Evolutionary conservation across 139 green algal species (phyloP).

Genomic region (Diplosphaera chodatii): DNA sequence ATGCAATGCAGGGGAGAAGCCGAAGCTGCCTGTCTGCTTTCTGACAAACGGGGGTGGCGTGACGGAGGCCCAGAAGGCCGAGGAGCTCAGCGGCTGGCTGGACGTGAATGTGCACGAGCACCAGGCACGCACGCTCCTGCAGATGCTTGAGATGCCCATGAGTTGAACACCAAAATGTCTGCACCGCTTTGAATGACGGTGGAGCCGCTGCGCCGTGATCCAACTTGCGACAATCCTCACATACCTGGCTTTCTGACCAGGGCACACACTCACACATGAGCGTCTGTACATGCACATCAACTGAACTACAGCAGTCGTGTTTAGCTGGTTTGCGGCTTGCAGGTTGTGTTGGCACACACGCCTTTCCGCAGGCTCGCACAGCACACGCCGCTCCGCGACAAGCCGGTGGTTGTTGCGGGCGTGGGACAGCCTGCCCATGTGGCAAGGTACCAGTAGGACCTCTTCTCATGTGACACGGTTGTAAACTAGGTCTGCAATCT

Average conservation of each 20-base stretch:
- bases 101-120: conserved; percentile 39
- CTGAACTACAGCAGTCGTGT: too few species aligned
- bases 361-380: conserved; percentile 54
- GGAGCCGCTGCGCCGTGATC: too few species aligned
- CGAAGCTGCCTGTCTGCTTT: conserved; percentile 45
- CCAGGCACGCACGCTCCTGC: conserved; percentile 10
- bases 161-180: too few species aligned
- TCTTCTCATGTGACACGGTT: too few species aligned
- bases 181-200: too few species aligned
- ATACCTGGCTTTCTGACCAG: too few species aligned
- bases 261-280: too few species aligned
- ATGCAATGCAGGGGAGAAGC: conserved; percentile 3
- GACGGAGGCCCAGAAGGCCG: conserved; percentile 58
- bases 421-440: conserved; percentile 40
- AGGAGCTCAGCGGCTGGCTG: conserved; percentile 64
- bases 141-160: too few species aligned
- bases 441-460: too few species aligned
- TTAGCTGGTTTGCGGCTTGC: not conserved
- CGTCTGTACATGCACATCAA: too few species aligned
- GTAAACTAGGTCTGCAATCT: too few species aligned
- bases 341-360: conserved; percentile 77
- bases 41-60: conserved; percentile 80
- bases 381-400: conserved; percentile 16
- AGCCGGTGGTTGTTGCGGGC: conserved; percentile 61
- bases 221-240: too few species aligned